phyloP scores from a whole-genome alignment of 768 basidiomycete genomes.

The Tephrocybe sp. region DNA sequence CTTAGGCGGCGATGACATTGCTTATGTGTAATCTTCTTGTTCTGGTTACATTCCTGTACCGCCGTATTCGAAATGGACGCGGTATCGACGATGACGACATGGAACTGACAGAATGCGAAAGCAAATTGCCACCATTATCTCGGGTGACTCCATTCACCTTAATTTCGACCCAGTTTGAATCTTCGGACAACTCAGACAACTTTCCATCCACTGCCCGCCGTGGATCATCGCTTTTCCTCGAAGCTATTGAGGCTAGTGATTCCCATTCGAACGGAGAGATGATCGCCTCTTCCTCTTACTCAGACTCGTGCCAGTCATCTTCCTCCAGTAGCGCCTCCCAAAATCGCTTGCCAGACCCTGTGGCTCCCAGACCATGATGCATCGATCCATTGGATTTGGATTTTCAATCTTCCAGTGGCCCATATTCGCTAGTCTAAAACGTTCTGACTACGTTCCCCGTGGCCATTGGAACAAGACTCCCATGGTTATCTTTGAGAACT shows the following conservation, averaged over 20 bases:
- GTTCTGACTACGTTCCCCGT: too few species aligned
- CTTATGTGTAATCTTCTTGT: conserved; percentile 19
- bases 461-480: too few species aligned
- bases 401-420: too few species aligned
- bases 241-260: not conserved
- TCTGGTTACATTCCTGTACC: conserved; percentile 17
- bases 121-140: not conserved
- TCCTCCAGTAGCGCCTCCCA: too few species aligned
- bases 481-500: too few species aligned
- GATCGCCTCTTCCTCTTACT: too few species aligned
- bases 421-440: too few species aligned
- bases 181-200: not conserved
- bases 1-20: conserved; percentile 16
- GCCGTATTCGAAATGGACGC: conserved; percentile 11
- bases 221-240: conserved; percentile 14
- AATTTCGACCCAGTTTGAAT: not conserved
- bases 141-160: not conserved
- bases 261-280: not conserved
- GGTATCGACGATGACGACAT: conserved; percentile 10
- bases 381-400: too few species aligned
- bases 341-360: too few species aligned
- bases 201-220: not conserved
- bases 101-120: not conserved
- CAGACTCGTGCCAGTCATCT: too few species aligned
- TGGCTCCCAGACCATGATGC: too few species aligned